A percentile compares a stretch with the other conserved stretches of the same genome.
Evolutionary conservation across 306 rosid species (phyloP).

Genomic region (Castanea crenata): DNA sequence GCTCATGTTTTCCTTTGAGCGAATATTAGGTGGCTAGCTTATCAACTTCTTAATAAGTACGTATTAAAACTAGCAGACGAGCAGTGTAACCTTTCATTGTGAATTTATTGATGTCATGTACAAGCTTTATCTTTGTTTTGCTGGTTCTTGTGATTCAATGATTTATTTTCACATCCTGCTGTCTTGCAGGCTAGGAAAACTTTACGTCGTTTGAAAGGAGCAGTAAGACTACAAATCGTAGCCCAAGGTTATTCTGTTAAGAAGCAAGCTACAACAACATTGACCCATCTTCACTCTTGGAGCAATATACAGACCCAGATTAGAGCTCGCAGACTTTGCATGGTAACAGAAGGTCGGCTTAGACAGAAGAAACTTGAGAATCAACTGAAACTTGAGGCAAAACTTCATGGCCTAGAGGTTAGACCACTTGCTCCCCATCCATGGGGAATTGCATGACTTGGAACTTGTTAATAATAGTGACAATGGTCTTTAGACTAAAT

Average conservation of each 20-base stretch:
- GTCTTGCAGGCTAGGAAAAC: slow-evolving; percentile 72
- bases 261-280: slow-evolving; percentile 71
- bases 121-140: background rate
- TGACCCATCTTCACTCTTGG: slow-evolving; percentile 85
- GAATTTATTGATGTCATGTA: background rate
- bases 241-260: slow-evolving; percentile 51
- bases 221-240: slow-evolving; percentile 56
- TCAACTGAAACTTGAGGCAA: slow-evolving; percentile 90
- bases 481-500: background rate
- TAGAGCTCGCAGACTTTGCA: slow-evolving; percentile 74
- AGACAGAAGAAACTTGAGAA: slow-evolving; percentile 76
- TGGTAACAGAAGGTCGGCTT: slow-evolving; percentile 88
- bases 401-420: slow-evolving; percentile 89
- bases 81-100: background rate
- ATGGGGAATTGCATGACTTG: background rate
- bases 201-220: slow-evolving; percentile 67
- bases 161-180: slow-evolving; percentile 16
- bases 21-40: background rate
- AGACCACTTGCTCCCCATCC: slow-evolving; percentile 19
- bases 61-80: background rate
- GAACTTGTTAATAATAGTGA: background rate
- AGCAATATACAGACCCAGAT: slow-evolving; percentile 73
- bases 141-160: slow-evolving; percentile 3
- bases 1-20: background rate
- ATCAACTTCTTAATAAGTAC: background rate